Evolutionary conservation across 257 asterid species (phyloP).

Genomic region (Fraxinus americana): DNA sequence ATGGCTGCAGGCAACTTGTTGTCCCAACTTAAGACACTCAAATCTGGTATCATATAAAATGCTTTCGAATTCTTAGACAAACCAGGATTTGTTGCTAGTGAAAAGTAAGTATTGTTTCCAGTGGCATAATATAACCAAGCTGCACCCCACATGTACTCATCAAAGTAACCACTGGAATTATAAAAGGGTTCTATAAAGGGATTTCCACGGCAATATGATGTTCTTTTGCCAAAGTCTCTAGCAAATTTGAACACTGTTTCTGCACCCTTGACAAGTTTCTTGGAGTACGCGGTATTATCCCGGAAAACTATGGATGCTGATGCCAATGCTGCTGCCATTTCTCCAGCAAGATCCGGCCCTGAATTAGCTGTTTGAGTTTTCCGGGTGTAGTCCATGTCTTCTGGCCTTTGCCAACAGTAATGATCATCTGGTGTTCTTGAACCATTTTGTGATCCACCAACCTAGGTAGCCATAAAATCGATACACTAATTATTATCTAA

Average conservation of each 20-base stretch:
- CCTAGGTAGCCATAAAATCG: conserved; percentile 32
- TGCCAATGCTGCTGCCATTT: conserved; percentile 85
- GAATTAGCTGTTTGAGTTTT: conserved; percentile 41
- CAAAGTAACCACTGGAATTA: conserved; percentile 75
- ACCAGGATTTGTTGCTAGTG: conserved; percentile 52
- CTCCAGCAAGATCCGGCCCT: conserved; percentile 80
- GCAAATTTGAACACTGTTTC: conserved; percentile 60
- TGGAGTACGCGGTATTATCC: conserved; percentile 49
- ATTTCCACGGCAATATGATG: conserved; percentile 55
- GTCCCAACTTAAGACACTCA: conserved; percentile 84
- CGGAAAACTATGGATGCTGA: conserved; percentile 90
- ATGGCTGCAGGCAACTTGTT: conserved; percentile 89
- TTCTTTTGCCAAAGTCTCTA: conserved; percentile 40
- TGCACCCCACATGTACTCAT: conserved; percentile 82
- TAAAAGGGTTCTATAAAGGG: conserved; percentile 60
- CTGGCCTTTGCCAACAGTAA: conserved; percentile 86
- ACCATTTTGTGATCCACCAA: conserved; percentile 63
- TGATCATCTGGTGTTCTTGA: conserved; percentile 84
- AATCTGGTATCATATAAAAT: conserved; percentile 44
- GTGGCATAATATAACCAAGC: conserved; percentile 90
- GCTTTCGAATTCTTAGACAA: conserved; percentile 49
- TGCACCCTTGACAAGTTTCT: conserved; percentile 56
- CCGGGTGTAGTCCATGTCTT: conserved; percentile 77
- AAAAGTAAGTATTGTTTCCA: conserved; percentile 58
- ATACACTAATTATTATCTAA: background rate